Evolutionary conservation across 345 rosid genomes (phyloP), one percentile per base, ranked within the genome.

Genomic region (Xanthoceras sorbifolium): DNA sequence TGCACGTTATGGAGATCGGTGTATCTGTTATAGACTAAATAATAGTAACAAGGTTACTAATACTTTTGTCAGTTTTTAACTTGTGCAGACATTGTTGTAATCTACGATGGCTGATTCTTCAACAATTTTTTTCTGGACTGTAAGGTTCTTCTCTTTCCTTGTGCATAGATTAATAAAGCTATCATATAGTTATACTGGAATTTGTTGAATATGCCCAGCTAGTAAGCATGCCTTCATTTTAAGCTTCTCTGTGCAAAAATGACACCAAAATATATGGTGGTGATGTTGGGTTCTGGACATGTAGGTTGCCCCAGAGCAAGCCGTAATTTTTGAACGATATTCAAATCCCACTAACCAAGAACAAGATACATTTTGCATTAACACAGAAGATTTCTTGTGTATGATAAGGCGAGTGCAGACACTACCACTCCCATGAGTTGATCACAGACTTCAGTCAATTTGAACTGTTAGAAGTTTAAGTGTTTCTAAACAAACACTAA

Each of bases 81-180:
- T 29, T 4, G 9, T 61, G 23, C 69, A 42, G 74, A 40, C 14
- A 18, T 48, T 77, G 15, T n/a, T 55, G 46, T 34, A 59, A 82
- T 26, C n/a, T 48, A 46, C 25, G 31, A 26, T 68, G 63, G 57
- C 36, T 59, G 48, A 50, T 61, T 60, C 28, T 32, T 50, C 55
- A 8, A 48, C 26, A 18, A 73, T 15, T 59, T 71, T 42, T 54
- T 52, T 59, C 11, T 22, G 17, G 63, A 59, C 79, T 23, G 71
- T 77, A 77, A 78, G 82, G 72, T 74, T 52, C 52, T 74, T 26
- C 70, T 15, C 52, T 65, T 64, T 36, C 15, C 48, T 73, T 48
- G 7, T 75, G 54, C 28, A 11, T 40, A 55, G 40, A 76, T 40
- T 76, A 55, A 9, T 38, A 31, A 63, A 20, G 42, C 29, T 31